Conservation (phyloP, 2,329 filamentous ascomycete genomes). For the Alternaria atra region DNA sequence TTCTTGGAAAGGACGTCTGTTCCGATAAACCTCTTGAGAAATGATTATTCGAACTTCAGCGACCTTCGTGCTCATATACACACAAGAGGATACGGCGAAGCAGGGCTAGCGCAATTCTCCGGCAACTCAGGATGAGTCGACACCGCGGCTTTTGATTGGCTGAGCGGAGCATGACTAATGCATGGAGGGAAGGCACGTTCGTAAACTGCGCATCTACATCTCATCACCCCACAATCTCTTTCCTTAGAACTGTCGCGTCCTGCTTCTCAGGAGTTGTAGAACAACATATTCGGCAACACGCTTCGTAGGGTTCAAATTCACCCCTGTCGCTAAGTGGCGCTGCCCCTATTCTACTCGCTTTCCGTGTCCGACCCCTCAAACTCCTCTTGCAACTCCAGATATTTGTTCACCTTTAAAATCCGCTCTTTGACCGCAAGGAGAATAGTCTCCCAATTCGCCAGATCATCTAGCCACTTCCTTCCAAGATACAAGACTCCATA, state of each 20-base stretch:
- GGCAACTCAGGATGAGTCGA: constrained; percentile 27
- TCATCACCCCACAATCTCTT: background rate
- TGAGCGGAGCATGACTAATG: background rate
- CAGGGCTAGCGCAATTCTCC: background rate
- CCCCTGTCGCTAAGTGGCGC: background rate
- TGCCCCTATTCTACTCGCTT: background rate
- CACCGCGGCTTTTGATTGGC: constrained; percentile 16
- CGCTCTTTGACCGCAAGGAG: background rate
- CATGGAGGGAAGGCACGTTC: background rate
- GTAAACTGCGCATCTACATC: background rate
- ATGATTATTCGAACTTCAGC: background rate
- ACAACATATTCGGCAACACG: background rate
- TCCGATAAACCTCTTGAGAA: background rate
- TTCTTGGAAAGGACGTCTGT: background rate
- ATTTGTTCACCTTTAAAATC: background rate
- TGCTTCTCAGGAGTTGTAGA: background rate
- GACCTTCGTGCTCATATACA: background rate
- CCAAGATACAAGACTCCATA: background rate
- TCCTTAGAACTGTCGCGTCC: background rate
- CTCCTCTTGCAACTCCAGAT: background rate
- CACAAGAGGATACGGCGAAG: background rate
- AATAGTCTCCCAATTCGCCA: background rate
- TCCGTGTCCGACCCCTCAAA: background rate
- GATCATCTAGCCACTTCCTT: background rate
- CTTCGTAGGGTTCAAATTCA: background rate